Base-by-base conservation (phyloP, 805 yeast species). In the Zygosaccharomyces pseudorouxii region DNA sequence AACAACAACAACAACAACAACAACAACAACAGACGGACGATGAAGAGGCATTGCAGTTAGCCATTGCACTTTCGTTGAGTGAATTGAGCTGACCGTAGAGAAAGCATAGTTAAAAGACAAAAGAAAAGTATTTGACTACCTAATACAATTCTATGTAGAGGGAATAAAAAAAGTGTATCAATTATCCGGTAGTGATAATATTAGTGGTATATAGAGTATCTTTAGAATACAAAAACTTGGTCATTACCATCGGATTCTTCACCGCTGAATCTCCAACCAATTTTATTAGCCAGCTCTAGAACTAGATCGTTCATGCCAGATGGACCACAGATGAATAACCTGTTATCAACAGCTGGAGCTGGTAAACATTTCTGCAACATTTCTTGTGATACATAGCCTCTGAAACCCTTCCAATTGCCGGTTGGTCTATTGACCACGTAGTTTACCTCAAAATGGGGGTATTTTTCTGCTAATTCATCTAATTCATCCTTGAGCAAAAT, bases 261-360 rank as follows among this genome's bases (percentile, higher is more conserved):
- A 30, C 68, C 60, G 16, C 77, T 75, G 55, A 70, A 68, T 16
- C 56, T 58, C 66, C 88, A 86, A 1, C 92, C 90, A 48, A 83
- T 67, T 35, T 78, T 80, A 39, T 71, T 70, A 12, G 87, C 73
- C 44, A 73, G 71, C 33, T 72, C 71, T 8, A 78, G 64, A 52
- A 82, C 72, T 31, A 64, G 59, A 52, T 73, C 74, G 58, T 81
- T 82, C 86, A 86, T 78, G 37, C 73, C 82, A 55, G 79, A 78
- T 18, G 90, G 90, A 10, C 95, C 95, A 69, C 90, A 85, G 35
- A 86, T 73, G 50, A 84, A 74, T 31, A 86, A 72, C 55, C 82
- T 78, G 45, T 79, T 75, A n/a, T 76, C 71, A 33, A 46, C 53
- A 23, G 72, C 63, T 2, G 80, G 72, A 18, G 53, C 52, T 12